Percentiles rank a stretch among this genome's conserved stretches.
Conservation (phyloP, 352 stramenopile genomes). For the Globisporangium okanoganense region DNA sequence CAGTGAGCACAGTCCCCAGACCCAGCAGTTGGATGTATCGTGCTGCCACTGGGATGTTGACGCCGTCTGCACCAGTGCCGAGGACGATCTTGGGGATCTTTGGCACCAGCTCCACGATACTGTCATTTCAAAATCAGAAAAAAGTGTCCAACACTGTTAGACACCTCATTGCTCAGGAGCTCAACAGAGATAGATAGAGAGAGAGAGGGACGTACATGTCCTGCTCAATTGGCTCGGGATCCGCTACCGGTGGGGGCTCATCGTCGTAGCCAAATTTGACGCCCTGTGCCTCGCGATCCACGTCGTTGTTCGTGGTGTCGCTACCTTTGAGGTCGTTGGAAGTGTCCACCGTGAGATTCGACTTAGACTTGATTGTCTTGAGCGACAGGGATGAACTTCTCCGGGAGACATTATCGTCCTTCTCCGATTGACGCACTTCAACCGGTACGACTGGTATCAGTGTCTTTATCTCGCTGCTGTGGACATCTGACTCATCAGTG, state of each 20-base stretch:
- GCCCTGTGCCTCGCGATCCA: constrained; percentile 24
- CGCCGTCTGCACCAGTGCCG: constrained; percentile 29
- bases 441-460: not conserved
- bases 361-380: constrained; percentile 4
- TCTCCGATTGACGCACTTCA: not conserved
- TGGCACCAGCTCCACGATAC: constrained; percentile 26
- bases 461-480: not conserved
- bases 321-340: constrained; percentile 9
- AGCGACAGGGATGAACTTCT: not conserved
- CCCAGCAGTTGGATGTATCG: constrained; percentile 74
- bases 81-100: constrained; percentile 68
- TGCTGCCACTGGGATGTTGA: constrained; percentile 40
- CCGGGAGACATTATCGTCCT: not conserved
- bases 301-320: constrained; percentile 17
- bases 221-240: not conserved
- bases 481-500: not conserved
- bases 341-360: constrained; percentile 5
- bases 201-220: constrained; percentile 8
- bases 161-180: not conserved
- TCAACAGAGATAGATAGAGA: not conserved
- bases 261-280: constrained; percentile 47
- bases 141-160: not conserved
- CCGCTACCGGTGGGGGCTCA: constrained; percentile 1
- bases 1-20: constrained; percentile 44
- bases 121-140: constrained; percentile 10